Evolutionary conservation across 2,329 filamentous ascomycete species (phyloP).

Genomic region (Fusarium nanum): DNA sequence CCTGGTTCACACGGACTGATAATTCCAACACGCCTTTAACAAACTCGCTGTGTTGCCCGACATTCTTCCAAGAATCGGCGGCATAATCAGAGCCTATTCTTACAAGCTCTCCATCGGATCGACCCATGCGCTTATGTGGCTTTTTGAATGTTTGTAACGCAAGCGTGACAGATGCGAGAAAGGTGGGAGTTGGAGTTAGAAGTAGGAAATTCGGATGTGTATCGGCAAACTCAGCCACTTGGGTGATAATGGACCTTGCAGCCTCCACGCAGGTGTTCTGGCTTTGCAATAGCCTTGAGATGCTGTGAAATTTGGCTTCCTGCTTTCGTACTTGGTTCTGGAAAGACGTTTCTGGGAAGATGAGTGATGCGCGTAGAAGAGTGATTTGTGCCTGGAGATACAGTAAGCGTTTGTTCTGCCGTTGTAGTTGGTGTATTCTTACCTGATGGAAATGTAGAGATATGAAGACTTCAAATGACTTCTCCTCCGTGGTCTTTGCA

Average conservation of each 20-base stretch:
- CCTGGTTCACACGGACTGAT: conserved; percentile 30
- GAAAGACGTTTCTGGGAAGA: conserved; percentile 37
- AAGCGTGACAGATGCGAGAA: conserved; percentile 34
- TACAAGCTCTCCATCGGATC: conserved; percentile 39
- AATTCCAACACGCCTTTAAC: conserved; percentile 29
- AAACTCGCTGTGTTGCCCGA: conserved; percentile 26
- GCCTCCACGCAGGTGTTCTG: conserved; percentile 39
- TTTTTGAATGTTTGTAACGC: conserved; percentile 40
- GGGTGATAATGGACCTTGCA: conserved; percentile 36
- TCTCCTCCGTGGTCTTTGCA: conserved; percentile 8
- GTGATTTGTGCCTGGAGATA: conserved; percentile 34
- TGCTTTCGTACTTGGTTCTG: conserved; percentile 30
- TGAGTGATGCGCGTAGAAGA: conserved; percentile 31
- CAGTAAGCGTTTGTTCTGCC: accelerated
- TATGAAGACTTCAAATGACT: conserved; percentile 24
- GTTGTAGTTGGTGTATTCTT: accelerated
- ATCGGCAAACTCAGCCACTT: conserved; percentile 38
- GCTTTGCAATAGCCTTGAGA: conserved; percentile 28
- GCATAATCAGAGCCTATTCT: conserved; percentile 29
- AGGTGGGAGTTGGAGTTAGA: conserved; percentile 30
- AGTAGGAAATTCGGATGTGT: conserved; percentile 25
- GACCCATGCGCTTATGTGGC: conserved; percentile 41
- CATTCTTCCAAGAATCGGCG: neutral
- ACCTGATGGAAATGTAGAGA: conserved; percentile 39
- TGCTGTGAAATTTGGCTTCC: conserved; percentile 23